A percentile compares a stretch with the other conserved stretches of the same genome.
These are phyloP conservation scores for Aureobasidium namibiae DNA, from an alignment of 2,329 filamentous ascomycete genomes.

Conservation along the genomic window DNA sequence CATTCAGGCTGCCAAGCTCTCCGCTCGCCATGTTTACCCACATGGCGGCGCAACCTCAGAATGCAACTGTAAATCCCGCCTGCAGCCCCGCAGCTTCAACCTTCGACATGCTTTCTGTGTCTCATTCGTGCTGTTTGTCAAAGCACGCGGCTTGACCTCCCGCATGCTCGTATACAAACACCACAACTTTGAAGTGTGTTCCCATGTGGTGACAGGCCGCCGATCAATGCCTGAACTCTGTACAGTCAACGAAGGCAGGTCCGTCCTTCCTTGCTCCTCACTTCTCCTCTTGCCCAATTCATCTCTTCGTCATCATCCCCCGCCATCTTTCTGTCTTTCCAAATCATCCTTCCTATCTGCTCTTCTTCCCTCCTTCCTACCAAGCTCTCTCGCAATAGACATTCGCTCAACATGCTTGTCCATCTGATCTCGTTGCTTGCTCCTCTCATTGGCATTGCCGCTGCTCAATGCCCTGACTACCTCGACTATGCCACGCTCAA, in stretches of 20 bases:
- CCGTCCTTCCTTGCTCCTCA: not conserved
- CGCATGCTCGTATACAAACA: not conserved
- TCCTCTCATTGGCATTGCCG: not conserved
- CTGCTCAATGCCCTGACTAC: slow-evolving; percentile 37
- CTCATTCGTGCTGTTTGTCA: slow-evolving; percentile 5
- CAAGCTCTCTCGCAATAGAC: not conserved
- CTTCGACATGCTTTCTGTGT: no score
- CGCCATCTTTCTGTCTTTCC: not conserved
- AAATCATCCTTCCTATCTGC: not conserved
- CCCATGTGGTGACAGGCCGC: not conserved
- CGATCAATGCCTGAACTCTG: not conserved
- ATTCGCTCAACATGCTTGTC: not conserved
- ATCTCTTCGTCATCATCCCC: not conserved
- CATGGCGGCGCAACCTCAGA: slow-evolving; percentile 3
- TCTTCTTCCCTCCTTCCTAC: not conserved
- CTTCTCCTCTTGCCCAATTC: not conserved
- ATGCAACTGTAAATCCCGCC: slow-evolving; percentile 8
- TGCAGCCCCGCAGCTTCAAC: not conserved
- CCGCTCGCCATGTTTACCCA: not conserved
- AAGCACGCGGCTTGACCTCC: not conserved
- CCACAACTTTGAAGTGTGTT: not conserved
- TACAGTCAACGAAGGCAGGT: not conserved
- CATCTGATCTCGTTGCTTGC: not conserved
- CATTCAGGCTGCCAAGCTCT: not conserved
- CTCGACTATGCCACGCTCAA: slow-evolving; percentile 31